phyloP scores from a whole-genome alignment of 1,139 yeast genomes.

The Nakaseomyces delphensis region DNA sequence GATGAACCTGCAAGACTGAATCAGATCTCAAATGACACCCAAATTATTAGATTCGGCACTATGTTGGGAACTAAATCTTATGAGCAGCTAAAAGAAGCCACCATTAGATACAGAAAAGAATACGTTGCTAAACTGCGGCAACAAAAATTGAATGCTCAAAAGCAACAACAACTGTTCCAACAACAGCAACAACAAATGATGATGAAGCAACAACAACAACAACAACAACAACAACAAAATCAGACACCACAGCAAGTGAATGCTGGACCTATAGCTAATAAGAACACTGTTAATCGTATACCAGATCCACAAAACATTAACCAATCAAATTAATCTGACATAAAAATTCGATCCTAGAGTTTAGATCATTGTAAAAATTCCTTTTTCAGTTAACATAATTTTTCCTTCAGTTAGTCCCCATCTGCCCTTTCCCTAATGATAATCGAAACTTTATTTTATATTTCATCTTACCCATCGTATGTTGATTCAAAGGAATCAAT shows the following conservation, averaged over 20 bases:
- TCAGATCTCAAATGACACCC: constrained; percentile 79
- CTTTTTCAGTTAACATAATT: no score
- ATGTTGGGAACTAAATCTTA: constrained; percentile 83
- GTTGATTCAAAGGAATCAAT: not conserved
- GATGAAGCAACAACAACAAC: constrained; percentile 17
- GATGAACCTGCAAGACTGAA: constrained; percentile 62
- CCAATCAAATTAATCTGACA: no score
- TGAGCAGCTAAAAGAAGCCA: constrained; percentile 49
- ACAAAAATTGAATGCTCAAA: constrained; percentile 30
- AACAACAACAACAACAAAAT: constrained; percentile 8
- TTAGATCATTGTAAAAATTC: no score
- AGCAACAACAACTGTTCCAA: constrained; percentile 25
- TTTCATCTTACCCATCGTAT: not conserved
- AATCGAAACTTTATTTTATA: not conserved
- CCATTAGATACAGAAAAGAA: constrained; percentile 44
- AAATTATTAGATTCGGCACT: constrained; percentile 81
- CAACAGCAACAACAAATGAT: constrained; percentile 19
- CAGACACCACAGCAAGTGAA: constrained; percentile 7
- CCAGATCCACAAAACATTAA: constrained; percentile 8
- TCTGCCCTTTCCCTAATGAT: no score
- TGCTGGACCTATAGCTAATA: constrained; percentile 20
- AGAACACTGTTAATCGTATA: constrained; percentile 18
- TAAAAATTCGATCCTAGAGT: no score
- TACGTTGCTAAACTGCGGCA: constrained; percentile 38
- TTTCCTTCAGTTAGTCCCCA: no score